Conservation (phyloP, 2,329 filamentous ascomycete genomes). For the Sporothrix pseudoabietina region DNA sequence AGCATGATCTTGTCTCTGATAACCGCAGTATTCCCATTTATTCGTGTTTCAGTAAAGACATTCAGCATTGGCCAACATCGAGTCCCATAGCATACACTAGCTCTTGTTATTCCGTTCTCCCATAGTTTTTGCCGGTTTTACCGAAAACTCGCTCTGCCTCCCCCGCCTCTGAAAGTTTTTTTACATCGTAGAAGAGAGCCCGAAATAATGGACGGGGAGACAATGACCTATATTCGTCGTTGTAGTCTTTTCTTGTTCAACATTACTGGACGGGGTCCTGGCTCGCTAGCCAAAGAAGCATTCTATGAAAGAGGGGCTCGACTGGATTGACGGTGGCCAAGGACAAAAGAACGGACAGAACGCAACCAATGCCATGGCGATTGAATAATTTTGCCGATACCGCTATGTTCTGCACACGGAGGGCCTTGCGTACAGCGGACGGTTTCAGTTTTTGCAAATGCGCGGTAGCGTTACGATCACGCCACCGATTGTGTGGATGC, state of each 20-base stretch:
- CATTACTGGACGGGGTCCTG: neutral
- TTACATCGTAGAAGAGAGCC: neutral
- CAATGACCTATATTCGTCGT: neutral
- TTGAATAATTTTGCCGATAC: slow-evolving; percentile 54
- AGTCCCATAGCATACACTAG: neutral
- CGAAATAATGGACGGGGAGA: neutral
- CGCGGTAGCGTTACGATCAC: slow-evolving; percentile 49
- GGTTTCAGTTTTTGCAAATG: slow-evolving; percentile 51
- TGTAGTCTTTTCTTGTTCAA: neutral
- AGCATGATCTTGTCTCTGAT: neutral
- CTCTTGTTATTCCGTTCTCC: slow-evolving; percentile 1
- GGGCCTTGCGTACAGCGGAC: slow-evolving; percentile 52
- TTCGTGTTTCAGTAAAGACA: slow-evolving; percentile 2
- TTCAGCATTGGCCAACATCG: neutral
- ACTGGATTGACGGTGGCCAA: slow-evolving; percentile 38
- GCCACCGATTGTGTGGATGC: slow-evolving; percentile 49
- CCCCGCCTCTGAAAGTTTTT: neutral
- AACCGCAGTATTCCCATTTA: neutral
- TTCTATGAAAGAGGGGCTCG: slow-evolving; percentile 37
- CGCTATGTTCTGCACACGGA: slow-evolving; percentile 53
- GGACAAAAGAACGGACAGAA: slow-evolving; percentile 35
- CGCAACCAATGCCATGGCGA: slow-evolving; percentile 49
- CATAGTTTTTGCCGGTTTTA: slow-evolving; percentile 26
- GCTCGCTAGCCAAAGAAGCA: slow-evolving; percentile 5
- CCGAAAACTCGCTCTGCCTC: neutral